These are phyloP conservation scores for Marasmius sp. DNA, from an alignment of 1,284 basidiomycete genomes.

Conservation along the genomic window DNA sequence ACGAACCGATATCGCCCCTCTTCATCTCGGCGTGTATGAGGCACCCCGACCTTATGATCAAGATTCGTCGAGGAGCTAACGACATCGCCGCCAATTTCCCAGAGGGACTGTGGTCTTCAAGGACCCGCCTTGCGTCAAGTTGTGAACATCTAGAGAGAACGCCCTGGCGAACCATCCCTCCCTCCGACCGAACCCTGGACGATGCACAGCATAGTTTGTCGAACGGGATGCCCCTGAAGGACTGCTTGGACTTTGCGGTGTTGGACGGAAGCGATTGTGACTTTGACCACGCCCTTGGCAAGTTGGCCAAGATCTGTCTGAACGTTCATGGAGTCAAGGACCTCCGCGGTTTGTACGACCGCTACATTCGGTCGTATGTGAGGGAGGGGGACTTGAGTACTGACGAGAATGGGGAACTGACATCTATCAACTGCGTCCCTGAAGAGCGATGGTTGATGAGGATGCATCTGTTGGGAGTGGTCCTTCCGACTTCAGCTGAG, in stretches of 20 bases:
- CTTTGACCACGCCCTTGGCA: not conserved
- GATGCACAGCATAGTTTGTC: not conserved
- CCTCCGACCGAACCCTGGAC: not conserved
- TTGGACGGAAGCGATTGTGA: not conserved
- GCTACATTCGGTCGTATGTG: not conserved
- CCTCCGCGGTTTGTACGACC: not conserved
- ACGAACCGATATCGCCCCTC: constrained; percentile 23
- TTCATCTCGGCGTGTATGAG: constrained; percentile 29
- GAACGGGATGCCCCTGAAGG: not conserved
- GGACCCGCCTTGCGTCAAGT: not conserved
- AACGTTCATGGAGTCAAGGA: not conserved
- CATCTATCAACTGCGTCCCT: not conserved
- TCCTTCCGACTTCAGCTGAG: not conserved
- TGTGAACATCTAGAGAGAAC: not conserved
- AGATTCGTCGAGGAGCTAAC: constrained; percentile 27
- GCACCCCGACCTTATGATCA: constrained; percentile 28
- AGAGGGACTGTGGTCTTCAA: not conserved
- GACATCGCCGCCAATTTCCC: constrained; percentile 11
- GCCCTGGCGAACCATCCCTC: not conserved
- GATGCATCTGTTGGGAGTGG: not conserved
- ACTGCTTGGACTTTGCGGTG: not conserved
- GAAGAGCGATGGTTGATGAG: not conserved
- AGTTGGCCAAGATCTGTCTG: not conserved
- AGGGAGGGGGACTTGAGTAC: not conserved
- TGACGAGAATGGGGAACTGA: not conserved